These are phyloP conservation scores for Fusarium pseudocircinatum DNA, from an alignment of 2,329 filamentous ascomycete species.

Conservation along the genomic window DNA sequence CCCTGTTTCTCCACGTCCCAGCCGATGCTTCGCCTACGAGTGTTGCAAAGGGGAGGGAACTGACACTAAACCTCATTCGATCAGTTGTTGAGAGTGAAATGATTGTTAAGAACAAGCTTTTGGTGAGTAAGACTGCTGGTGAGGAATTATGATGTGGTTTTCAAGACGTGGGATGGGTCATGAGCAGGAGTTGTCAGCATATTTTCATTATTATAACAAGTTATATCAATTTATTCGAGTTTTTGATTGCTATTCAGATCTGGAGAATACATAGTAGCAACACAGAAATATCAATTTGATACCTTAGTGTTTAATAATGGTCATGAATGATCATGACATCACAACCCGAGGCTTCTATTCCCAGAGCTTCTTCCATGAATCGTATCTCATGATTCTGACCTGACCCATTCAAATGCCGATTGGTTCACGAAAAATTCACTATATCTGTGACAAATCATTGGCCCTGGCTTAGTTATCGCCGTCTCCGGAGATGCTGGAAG, in stretches of 20 bases:
- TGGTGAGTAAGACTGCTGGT: background rate
- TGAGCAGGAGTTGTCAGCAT: background rate
- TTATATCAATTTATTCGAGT: background rate
- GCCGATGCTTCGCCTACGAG: constrained; percentile 61
- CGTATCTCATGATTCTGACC: background rate
- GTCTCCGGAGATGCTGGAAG: constrained; percentile 20
- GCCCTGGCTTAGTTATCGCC: constrained; percentile 21
- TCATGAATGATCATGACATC: constrained; percentile 13
- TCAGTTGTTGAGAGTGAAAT: constrained; percentile 65
- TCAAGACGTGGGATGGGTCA: background rate
- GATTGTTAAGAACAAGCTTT: constrained; percentile 25
- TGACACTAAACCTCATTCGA: constrained; percentile 64
- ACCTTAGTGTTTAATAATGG: background rate
- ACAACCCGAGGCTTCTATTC: background rate
- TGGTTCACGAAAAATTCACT: background rate
- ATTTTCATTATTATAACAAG: background rate
- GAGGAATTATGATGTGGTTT: background rate
- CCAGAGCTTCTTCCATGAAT: background rate
- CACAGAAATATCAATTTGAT: background rate
- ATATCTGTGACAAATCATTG: constrained; percentile 11
- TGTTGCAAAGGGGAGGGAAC: constrained; percentile 60
- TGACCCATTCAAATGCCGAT: background rate
- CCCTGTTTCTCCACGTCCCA: constrained; percentile 79
- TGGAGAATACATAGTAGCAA: no score
- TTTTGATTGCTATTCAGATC: background rate